Evolutionary conservation across 1,284 basidiomycete genomes (phyloP), one percentile per base, ranked within the genome.

Genomic region (Trichosporon inkin): DNA sequence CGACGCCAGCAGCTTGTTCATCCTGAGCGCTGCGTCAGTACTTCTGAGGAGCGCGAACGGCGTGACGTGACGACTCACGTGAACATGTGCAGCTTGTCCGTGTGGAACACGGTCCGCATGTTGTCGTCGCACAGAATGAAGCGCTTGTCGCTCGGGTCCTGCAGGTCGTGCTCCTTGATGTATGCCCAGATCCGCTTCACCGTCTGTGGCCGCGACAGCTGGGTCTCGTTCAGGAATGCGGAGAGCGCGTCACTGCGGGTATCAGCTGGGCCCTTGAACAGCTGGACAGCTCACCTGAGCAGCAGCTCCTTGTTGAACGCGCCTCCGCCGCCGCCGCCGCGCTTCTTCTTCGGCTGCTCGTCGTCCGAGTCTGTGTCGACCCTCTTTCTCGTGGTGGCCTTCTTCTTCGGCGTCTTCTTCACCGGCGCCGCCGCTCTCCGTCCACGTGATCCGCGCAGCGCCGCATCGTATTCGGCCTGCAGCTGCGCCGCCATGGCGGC

Each of bases 171-270:
- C 19, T 66, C 76, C 65, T 83, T 83, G 68, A 83, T 78, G 64
- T 82, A 81, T 10, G 69, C 80, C 82, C 82, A 83, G n/a, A 83
- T 77, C 60, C 79, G 73, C 69, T 83, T 82, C 57, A 82, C 81
- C 8, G 79, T 77, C 60, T 80, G 80, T 2, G 81, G 80, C 37
- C 82, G 73, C 6, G 81, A 81, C 22, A 74, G 56, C 19, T 70
- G 61, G 1, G 64, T 58, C 53, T 74, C 72, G 16, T 71, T 70
- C 8, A 73, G 62, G 14, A 78, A 65, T 1, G 63, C 65, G 2
- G 69, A 62, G 14, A 79, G 68, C 1, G 71, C 62, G 38, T 73
- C 73, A 56, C 77, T 78, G 41, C n/a, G 8, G 24, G 2, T 11
- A 16, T 60, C 38, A 53, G 37, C 24, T 10, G 13, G 16, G 24